A percentile compares a stretch with the other conserved stretches of the same genome.
Evolutionary conservation across 129 eudicot genomes (phyloP).

Genomic region (Erigeron canadensis): DNA sequence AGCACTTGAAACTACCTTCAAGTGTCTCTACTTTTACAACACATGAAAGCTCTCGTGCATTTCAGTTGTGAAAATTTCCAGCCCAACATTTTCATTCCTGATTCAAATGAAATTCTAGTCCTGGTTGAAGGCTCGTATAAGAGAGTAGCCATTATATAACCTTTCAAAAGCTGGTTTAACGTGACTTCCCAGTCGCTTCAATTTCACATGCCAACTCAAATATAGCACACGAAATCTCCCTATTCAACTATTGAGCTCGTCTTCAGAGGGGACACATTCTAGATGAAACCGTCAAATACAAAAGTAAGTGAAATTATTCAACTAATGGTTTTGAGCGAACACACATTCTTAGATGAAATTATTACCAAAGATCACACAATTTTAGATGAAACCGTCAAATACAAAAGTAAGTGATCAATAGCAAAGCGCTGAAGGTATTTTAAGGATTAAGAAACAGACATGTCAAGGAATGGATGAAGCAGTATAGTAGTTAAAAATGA

Average conservation of each 20-base stretch:
- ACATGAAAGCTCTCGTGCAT: conserved; percentile 74
- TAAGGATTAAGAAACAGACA: no score
- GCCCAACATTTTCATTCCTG: conserved; percentile 95
- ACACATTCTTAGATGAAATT: no score
- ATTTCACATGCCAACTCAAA: conserved; percentile 91
- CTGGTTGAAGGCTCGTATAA: conserved; percentile 96
- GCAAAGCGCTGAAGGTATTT: no score
- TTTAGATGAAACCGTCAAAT: no score
- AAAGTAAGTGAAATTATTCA: no score
- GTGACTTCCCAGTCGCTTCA: conserved; percentile 81
- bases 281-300: no score
- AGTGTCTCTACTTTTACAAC: conserved; percentile 71
- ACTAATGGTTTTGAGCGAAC: no score
- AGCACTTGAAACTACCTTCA: conserved; percentile 51
- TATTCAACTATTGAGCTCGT: conserved; percentile 88
- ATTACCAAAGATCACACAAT: no score
- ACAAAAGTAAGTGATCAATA: no score
- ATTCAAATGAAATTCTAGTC: conserved; percentile 94
- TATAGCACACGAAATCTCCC: conserved; percentile 75
- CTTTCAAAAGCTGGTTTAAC: conserved; percentile 67
- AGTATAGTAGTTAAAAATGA: no score
- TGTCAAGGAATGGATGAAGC: no score
- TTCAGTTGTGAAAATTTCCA: conserved; percentile 93
- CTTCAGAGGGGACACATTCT: no score
- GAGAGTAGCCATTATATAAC: conserved; percentile 85